These are phyloP conservation scores for Lipomyces orientalis DNA, from an alignment of 805 yeast genomes.

Conservation along the genomic window DNA sequence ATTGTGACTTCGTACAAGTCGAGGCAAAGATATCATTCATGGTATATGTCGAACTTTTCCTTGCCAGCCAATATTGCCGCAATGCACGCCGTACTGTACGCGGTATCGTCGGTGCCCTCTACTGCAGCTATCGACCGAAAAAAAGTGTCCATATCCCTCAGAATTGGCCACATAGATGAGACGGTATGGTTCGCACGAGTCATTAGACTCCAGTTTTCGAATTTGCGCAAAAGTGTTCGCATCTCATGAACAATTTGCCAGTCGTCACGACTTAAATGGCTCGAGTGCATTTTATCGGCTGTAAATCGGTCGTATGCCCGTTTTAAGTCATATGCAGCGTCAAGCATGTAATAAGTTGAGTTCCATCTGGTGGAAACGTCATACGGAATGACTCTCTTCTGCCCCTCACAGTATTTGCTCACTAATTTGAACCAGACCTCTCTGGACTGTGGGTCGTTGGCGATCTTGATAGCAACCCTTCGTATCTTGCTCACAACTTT, in stretches of 20 bases:
- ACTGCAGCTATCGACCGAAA: background rate
- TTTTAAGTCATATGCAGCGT: too few species aligned
- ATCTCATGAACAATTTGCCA: background rate
- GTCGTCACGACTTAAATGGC: slow-evolving; percentile 6
- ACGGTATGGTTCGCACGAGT: background rate
- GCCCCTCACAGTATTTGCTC: too few species aligned
- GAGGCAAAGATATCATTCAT: background rate
- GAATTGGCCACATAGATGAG: slow-evolving; percentile 3
- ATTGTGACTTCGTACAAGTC: background rate
- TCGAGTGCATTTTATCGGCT: background rate
- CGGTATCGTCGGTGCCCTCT: background rate
- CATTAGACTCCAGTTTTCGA: background rate
- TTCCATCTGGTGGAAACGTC: too few species aligned
- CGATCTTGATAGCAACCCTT: too few species aligned
- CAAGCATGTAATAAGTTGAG: too few species aligned
- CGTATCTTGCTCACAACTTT: too few species aligned
- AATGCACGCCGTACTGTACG: slow-evolving; percentile 1
- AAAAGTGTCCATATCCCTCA: background rate
- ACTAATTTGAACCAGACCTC: too few species aligned
- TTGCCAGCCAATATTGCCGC: background rate
- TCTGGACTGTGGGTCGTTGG: too few species aligned
- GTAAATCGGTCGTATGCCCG: too few species aligned
- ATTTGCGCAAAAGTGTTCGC: background rate
- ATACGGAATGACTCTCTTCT: too few species aligned
- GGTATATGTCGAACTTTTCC: background rate